phyloP scores from a whole-genome alignment of 176 grass and related monocot species.

The Neostapfia colusana region DNA sequence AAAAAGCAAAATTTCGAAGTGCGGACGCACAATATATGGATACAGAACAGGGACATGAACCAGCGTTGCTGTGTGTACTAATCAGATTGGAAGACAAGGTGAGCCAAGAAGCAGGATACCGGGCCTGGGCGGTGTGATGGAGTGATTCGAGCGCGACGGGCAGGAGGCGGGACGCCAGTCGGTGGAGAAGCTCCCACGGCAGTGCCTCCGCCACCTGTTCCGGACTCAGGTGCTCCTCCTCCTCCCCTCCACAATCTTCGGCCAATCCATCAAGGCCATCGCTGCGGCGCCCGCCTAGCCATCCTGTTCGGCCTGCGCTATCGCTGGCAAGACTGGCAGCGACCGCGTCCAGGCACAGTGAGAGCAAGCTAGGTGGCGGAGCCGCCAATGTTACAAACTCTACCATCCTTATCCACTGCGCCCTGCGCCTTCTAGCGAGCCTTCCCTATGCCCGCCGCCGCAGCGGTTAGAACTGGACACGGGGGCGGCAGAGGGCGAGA shows the following conservation, averaged over 20 bases:
- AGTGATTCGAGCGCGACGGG: constrained; percentile 37
- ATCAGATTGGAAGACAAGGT: background rate
- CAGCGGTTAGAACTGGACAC: too few relatives aligned
- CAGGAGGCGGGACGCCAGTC: constrained; percentile 14
- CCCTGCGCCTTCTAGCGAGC: background rate
- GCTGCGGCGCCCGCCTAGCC: background rate
- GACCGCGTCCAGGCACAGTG: constrained; percentile 20
- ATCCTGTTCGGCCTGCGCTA: background rate
- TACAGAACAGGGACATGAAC: background rate
- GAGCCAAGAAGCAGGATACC: constrained; percentile 14
- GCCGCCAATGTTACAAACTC: background rate
- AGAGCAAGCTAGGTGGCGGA: constrained; percentile 5
- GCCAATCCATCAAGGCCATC: background rate
- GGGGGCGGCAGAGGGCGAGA: too few relatives aligned
- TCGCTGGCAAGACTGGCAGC: constrained; percentile 11
- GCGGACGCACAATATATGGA: background rate
- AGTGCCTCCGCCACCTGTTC: constrained; percentile 36
- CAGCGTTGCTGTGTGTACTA: background rate
- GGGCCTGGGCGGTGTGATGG: constrained; percentile 39
- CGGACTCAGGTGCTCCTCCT: background rate
- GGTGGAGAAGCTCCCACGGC: constrained; percentile 39
- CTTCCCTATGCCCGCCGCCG: too few relatives aligned
- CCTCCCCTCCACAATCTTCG: background rate
- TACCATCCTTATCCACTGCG: background rate
- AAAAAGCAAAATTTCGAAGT: background rate